Conservation (phyloP, 306 rosid species). For the Fagus sylvatica region DNA sequence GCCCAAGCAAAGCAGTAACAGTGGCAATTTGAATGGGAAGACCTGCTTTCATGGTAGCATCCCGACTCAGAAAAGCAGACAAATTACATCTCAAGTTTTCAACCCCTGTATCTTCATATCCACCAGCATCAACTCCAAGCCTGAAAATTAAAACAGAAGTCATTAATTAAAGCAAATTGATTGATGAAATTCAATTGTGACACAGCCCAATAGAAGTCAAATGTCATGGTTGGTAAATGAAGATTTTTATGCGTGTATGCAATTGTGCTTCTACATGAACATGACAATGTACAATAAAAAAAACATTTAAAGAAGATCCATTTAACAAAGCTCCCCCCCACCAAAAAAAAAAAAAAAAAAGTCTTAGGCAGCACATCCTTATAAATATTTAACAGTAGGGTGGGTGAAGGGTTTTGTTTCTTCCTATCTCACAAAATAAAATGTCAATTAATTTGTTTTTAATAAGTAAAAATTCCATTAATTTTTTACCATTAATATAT, state of each 20-base stretch:
- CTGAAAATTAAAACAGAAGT: slow-evolving; percentile 40
- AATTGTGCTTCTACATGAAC: neutral
- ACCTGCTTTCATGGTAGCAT: slow-evolving; percentile 35
- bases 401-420: neutral
- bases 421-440: neutral
- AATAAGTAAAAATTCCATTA: neutral
- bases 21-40: slow-evolving; percentile 58
- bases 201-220: neutral
- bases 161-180: slow-evolving; percentile 9
- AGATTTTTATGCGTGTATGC: neutral
- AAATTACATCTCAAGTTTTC: slow-evolving; percentile 52
- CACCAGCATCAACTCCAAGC: slow-evolving; percentile 64
- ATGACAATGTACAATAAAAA: neutral
- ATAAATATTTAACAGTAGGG: neutral
- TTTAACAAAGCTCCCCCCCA: neutral
- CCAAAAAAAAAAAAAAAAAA: too few relatives aligned
- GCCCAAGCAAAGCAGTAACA: slow-evolving; percentile 52
- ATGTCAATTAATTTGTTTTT: neutral
- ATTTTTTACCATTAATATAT: neutral
- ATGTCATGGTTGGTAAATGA: neutral
- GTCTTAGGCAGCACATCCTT: neutral
- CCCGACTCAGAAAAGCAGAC: slow-evolving; percentile 39
- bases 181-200: neutral
- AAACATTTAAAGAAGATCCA: neutral
- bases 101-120: slow-evolving; percentile 67